Conservation (phyloP, 257 asterid genomes). For the Solanum clarkiae region DNA sequence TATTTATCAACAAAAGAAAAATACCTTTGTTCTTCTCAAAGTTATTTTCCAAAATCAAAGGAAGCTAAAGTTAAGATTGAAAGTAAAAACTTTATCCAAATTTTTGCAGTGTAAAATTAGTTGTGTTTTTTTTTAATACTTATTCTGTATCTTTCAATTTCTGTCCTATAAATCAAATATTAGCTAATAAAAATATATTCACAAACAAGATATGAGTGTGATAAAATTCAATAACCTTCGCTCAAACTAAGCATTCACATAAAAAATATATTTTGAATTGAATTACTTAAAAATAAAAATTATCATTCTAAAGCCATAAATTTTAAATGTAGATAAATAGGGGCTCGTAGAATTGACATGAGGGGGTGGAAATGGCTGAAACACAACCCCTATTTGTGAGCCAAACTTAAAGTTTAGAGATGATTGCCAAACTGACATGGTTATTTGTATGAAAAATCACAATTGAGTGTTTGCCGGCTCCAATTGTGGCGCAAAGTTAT, state of each 20-base stretch:
- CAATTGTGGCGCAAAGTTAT: slow-evolving; percentile 18
- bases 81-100: not conserved
- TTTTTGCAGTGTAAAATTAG: not conserved
- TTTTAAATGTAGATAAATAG: too few species aligned
- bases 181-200: too few species aligned
- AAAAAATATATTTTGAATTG: too few species aligned
- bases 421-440: slow-evolving; percentile 11
- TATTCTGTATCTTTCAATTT: not conserved
- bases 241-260: too few species aligned
- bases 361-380: not conserved
- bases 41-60: not conserved
- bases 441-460: slow-evolving; percentile 10
- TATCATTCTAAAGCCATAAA: too few species aligned
- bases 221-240: too few species aligned
- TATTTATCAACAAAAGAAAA: too few species aligned
- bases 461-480: slow-evolving; percentile 19
- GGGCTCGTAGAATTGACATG: too few species aligned
- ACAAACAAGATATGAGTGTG: too few species aligned
- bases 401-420: not conserved
- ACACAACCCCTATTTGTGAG: not conserved
- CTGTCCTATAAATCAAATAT: not conserved
- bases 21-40: not conserved
- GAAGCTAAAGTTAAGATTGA: not conserved
- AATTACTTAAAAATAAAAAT: too few species aligned
- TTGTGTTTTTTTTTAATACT: not conserved